These are phyloP conservation scores for Cutaneotrichosporon mucoides DNA, from an alignment of 1,284 basidiomycete species.

Conservation along the genomic window DNA sequence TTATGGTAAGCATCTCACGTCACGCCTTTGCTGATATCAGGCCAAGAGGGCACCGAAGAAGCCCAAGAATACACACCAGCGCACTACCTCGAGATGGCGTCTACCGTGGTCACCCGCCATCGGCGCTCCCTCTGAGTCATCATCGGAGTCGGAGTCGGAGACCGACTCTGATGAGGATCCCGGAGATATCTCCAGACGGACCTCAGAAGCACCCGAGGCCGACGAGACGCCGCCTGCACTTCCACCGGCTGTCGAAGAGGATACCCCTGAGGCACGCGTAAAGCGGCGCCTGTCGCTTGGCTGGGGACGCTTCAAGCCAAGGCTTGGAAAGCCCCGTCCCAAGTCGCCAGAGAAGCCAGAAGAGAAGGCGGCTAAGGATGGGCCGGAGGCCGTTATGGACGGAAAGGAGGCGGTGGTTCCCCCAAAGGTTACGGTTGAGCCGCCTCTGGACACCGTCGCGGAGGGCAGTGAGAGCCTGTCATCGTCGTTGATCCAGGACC, in stretches of 20 bases:
- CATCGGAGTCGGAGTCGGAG: conserved; percentile 10
- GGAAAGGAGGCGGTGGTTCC: not conserved
- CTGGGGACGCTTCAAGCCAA: conserved; percentile 34
- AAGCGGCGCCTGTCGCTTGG: conserved; percentile 27
- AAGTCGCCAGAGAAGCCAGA: not conserved
- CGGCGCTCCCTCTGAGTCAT: conserved; percentile 1
- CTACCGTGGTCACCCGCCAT: conserved; percentile 8
- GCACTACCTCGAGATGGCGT: conserved; percentile 11
- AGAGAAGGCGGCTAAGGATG: not conserved
- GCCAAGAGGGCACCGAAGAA: conserved; percentile 21
- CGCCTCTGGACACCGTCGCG: conserved; percentile 2
- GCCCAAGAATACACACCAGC: conserved; percentile 6
- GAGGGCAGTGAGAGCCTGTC: not conserved
- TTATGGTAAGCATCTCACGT: conserved; percentile 18
- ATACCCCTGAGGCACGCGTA: conserved; percentile 12
- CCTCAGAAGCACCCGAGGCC: conserved; percentile 27
- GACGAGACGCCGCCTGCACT: conserved; percentile 28
- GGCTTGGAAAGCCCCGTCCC: conserved; percentile 15
- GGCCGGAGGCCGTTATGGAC: not conserved
- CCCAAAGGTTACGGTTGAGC: conserved; percentile 6
- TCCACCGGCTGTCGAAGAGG: conserved; percentile 1
- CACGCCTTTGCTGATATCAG: conserved; percentile 9
- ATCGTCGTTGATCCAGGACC: not conserved
- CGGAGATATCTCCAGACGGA: conserved; percentile 1
- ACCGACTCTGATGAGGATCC: conserved; percentile 1